Base-by-base conservation (phyloP, 1,139 yeast genomes). In the Kodamaea alishanica region DNA sequence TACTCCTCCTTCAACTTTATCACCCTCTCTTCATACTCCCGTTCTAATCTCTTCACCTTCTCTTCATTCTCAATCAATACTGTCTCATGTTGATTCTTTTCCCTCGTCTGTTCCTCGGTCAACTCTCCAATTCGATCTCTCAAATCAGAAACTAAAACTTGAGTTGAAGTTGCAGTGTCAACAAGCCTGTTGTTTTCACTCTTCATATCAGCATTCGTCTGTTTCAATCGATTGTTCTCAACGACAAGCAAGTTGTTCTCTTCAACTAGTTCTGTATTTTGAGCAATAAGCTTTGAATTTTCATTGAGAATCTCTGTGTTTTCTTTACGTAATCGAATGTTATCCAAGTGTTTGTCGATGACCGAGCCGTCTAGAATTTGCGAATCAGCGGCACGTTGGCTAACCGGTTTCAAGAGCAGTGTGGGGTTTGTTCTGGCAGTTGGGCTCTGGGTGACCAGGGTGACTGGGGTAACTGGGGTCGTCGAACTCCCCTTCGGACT, bases 291-390 rank as follows among this genome's bases (percentile, higher is more conserved):
- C 15, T 25, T 33, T 32, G 28, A 43, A n/a, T n/a, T 45, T 27
- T 39, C 35, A 2, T 26, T 27, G 5, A 34, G 34, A 12, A 58
- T 37, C 29, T 61, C 64, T 6, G 49, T 45, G 40, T 58, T 63
- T 34, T 62, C 68, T 38, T 58, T 61, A 35, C 59, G 57, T 23
- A 70, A 55, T 32, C 73, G 53, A 6, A 70, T 62, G 43, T 70
- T 69, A 39, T 70, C 75, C 40, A 71, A 52, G 43, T 70, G 75
- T 44, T 67, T 71, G 46, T 71, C 76, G 20, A 71, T 66, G 3
- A 54, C 58, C 0, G 74, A 60, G 1, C 73, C 58, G 46, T 68
- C 73, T 33, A 69, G 52, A 1, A 53, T 51, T 28, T 53, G 57
- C 4, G 58, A 50, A 11, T 26, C 24, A n/a, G 24, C 33, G 11